Percentiles rank a stretch among this genome's conserved stretches.
Evolutionary conservation across 2,329 filamentous ascomycete genomes (phyloP).

Genomic region (Talaromyces islandicus): DNA sequence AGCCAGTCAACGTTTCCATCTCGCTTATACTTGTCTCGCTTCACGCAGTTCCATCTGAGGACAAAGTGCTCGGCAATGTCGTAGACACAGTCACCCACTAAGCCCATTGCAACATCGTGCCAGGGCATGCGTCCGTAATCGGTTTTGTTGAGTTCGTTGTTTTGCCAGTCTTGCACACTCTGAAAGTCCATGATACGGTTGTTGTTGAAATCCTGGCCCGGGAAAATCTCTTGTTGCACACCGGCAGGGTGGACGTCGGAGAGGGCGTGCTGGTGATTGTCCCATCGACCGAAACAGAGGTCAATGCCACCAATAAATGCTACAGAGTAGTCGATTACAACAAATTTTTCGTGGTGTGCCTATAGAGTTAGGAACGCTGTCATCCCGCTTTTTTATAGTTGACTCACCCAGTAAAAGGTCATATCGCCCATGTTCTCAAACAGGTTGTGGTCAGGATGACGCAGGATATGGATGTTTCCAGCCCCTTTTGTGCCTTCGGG

Average conservation of each 20-base stretch:
- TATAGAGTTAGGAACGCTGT: constrained; percentile 23
- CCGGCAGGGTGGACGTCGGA: constrained; percentile 83
- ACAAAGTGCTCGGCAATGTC: constrained; percentile 96
- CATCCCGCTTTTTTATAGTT: not conserved
- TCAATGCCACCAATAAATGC: constrained; percentile 94
- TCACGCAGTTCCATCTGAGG: constrained; percentile 92
- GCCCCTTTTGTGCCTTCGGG: constrained; percentile 66
- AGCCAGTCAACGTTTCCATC: constrained; percentile 65
- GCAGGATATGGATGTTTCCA: constrained; percentile 11
- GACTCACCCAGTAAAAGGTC: constrained; percentile 80
- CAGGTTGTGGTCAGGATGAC: constrained; percentile 77
- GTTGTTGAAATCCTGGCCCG: constrained; percentile 97
- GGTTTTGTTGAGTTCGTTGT: constrained; percentile 84
- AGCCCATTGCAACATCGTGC: constrained; percentile 54
- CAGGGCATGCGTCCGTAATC: constrained; percentile 95
- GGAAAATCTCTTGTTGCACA: constrained; percentile 77
- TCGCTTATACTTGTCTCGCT: constrained; percentile 96
- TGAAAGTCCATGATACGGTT: constrained; percentile 95
- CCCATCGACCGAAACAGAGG: constrained; percentile 93
- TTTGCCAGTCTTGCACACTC: constrained; percentile 83
- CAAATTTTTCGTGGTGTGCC: constrained; percentile 96
- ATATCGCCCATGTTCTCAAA: constrained; percentile 67
- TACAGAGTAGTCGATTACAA: constrained; percentile 84
- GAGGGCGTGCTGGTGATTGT: constrained; percentile 75
- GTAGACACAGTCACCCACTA: constrained; percentile 84